Conservation (phyloP, 164 flowering plant species). For the Macadamia integrifolia region DNA sequence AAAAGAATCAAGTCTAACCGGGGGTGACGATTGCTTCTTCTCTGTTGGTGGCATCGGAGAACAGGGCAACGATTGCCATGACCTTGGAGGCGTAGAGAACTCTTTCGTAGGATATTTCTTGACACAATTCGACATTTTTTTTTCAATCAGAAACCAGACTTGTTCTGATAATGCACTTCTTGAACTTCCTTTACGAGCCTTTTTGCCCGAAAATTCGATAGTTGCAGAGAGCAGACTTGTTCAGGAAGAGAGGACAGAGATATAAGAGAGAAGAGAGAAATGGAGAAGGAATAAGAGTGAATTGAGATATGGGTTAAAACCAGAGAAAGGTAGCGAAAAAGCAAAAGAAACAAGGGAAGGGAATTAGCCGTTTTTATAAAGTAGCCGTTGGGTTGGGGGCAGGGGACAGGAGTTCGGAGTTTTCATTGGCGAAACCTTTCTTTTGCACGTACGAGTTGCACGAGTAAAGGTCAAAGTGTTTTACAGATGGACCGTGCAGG, state of each 20-base stretch:
- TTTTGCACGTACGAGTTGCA: too few relatives aligned
- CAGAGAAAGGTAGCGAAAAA: neutral
- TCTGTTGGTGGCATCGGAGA: slow-evolving; percentile 26
- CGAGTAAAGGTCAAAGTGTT: too few relatives aligned
- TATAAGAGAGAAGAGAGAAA: neutral
- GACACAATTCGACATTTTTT: slow-evolving; percentile 10
- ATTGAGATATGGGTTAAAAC: neutral
- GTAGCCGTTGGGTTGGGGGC: neutral
- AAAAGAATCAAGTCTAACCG: slow-evolving; percentile 30
- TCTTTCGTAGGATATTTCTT: slow-evolving; percentile 21
- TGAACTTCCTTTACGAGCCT: neutral
- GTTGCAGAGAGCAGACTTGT: neutral
- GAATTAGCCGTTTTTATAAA: neutral
- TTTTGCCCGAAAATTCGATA: neutral
- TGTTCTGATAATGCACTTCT: neutral
- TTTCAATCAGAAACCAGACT: neutral
- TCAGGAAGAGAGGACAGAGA: neutral
- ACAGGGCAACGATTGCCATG: slow-evolving; percentile 20
- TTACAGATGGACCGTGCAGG: too few relatives aligned
- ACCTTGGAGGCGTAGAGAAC: slow-evolving; percentile 43
- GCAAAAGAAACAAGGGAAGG: neutral
- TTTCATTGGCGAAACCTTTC: too few relatives aligned
- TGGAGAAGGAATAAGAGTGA: neutral
- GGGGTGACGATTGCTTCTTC: slow-evolving; percentile 23
- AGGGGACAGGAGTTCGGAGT: too few relatives aligned